phyloP scores from a whole-genome alignment of 2,329 filamentous ascomycete genomes.

The Fusarium mundagurra region DNA sequence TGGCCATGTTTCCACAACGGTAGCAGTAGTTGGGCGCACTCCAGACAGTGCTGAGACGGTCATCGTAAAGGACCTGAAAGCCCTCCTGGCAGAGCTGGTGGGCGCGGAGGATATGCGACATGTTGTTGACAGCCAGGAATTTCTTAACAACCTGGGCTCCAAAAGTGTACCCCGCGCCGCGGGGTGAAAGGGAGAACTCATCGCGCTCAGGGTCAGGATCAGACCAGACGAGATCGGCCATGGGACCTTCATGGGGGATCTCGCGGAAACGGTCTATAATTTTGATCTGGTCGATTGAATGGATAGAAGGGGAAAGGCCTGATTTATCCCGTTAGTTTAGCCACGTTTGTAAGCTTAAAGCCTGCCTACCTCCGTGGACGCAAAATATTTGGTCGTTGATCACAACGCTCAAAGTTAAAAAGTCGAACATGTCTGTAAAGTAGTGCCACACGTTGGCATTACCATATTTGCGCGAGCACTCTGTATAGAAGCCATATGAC shows the following conservation, averaged over 20 bases:
- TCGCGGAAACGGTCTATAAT: conserved; percentile 99
- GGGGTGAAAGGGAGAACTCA: conserved; percentile 93
- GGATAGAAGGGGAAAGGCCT: conserved; percentile 89
- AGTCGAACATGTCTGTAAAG: conserved; percentile 99
- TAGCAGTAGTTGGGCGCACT: conserved; percentile 97
- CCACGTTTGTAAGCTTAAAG: not conserved
- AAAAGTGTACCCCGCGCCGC: conserved; percentile 96
- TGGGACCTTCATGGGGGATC: conserved; percentile 97
- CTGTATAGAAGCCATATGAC: conserved; percentile 98
- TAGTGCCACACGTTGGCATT: conserved; percentile 99
- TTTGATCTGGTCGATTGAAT: conserved; percentile 99
- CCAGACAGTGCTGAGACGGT: conserved; percentile 95
- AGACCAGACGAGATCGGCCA: conserved; percentile 99
- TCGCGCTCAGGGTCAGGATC: conserved; percentile 97
- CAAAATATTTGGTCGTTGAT: conserved; percentile 99
- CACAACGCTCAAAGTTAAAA: conserved; percentile 93
- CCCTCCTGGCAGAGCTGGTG: conserved; percentile 99
- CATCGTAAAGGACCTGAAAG: conserved; percentile 96
- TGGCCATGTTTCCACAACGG: conserved; percentile 95
- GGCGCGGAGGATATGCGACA: conserved; percentile 97
- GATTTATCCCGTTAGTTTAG: conserved; percentile 1
- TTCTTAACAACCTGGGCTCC: conserved; percentile 98
- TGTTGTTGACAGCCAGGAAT: conserved; percentile 95
- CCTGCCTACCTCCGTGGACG: conserved; percentile 80
- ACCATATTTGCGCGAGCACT: conserved; percentile 97